phyloP scores from a whole-genome alignment of 1,284 basidiomycete genomes.

The Tremellales sp. region DNA sequence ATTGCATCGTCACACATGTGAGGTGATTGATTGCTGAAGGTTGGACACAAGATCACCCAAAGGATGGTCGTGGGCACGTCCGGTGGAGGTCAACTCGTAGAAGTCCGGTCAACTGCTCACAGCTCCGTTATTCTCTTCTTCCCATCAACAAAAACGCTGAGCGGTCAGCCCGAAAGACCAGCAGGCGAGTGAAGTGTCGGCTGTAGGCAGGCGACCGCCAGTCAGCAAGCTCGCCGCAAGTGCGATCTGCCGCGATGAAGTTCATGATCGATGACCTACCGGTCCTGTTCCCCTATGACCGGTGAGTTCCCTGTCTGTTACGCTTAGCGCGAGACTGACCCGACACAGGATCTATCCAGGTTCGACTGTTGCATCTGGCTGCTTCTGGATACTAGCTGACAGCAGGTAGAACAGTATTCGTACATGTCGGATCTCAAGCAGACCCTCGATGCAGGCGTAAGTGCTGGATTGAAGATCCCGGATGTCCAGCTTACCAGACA shows the following conservation, averaged over 20 bases:
- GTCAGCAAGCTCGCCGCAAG: neutral
- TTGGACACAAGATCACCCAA: too few species aligned
- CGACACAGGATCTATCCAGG: constrained; percentile 35
- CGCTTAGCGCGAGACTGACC: constrained; percentile 8
- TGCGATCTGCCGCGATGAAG: constrained; percentile 63
- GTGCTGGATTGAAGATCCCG: constrained; percentile 18
- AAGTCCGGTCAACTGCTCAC: too few species aligned
- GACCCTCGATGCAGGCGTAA: constrained; percentile 79
- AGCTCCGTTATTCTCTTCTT: too few species aligned
- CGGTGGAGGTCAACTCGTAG: too few species aligned
- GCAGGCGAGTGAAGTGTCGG: neutral
- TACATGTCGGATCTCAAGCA: constrained; percentile 99
- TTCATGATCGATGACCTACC: constrained; percentile 94
- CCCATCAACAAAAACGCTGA: too few species aligned
- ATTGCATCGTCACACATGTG: too few species aligned
- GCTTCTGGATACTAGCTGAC: constrained; percentile 3
- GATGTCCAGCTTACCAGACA: constrained; percentile 42
- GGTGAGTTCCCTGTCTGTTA: constrained; percentile 22
- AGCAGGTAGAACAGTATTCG: constrained; percentile 87
- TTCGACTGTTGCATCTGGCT: constrained; percentile 7
- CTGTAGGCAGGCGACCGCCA: neutral
- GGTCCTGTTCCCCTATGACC: constrained; percentile 84
- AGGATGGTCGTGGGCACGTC: too few species aligned
- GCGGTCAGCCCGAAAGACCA: too few species aligned
- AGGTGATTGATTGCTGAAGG: too few species aligned